phyloP scores from a whole-genome alignment of 106 monocot species.

The Triglochin maritima region DNA sequence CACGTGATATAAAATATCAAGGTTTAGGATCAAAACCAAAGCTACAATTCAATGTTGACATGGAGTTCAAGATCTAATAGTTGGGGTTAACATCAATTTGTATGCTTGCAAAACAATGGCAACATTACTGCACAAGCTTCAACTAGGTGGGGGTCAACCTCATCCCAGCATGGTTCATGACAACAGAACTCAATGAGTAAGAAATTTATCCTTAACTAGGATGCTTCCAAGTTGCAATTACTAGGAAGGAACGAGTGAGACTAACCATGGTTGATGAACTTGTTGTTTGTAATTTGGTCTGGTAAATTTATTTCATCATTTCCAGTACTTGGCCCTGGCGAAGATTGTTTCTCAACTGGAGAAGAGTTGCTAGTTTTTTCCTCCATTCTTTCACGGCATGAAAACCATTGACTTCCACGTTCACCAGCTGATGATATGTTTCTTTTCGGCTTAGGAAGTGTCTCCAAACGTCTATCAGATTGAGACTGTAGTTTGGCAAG shows the following conservation, averaged over 20 bases:
- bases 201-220: neutral
- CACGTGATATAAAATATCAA: no score
- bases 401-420: neutral
- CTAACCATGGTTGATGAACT: conserved; percentile 12
- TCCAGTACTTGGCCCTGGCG: neutral
- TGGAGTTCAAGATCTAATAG: no score
- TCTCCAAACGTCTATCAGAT: neutral
- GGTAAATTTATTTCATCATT: neutral
- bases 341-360: neutral
- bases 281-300: neutral
- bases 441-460: neutral
- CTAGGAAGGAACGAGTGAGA: neutral
- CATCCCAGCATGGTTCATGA: no score
- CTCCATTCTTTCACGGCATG: conserved; percentile 4
- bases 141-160: no score
- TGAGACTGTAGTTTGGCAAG: neutral
- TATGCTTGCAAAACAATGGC: no score
- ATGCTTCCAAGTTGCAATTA: no score
- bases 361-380: neutral
- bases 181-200: no score
- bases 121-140: no score
- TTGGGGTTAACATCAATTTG: no score
- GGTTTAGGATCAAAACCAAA: no score
- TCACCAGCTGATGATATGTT: neutral
- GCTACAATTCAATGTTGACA: no score